These are phyloP conservation scores for Thymus mandschuricus DNA, from an alignment of 257 asterid species.

Conservation along the genomic window DNA sequence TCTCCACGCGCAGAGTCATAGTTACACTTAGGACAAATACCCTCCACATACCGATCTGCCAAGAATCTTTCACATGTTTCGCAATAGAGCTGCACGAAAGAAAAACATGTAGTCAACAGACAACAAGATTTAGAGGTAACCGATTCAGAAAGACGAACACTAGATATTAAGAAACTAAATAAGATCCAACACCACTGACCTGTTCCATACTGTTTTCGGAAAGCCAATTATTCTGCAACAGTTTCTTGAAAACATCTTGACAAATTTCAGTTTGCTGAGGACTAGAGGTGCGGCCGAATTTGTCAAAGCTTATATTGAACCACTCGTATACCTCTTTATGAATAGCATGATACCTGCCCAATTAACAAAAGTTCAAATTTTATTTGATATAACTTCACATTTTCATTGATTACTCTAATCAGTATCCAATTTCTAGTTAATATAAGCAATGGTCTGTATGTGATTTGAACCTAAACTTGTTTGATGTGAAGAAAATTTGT, in stretches of 20 bases:
- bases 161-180: background rate
- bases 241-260: slow-evolving; percentile 77
- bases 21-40: slow-evolving; percentile 81
- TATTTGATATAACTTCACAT: background rate
- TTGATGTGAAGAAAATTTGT: no score
- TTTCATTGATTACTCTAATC: background rate
- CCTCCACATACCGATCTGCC: slow-evolving; percentile 91
- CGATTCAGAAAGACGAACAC: no score
- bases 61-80: slow-evolving; percentile 71
- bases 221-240: slow-evolving; percentile 74
- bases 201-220: slow-evolving; percentile 81
- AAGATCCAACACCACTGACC: slow-evolving; percentile 43
- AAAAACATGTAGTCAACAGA: background rate
- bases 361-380: background rate
- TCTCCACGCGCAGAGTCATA: slow-evolving; percentile 94
- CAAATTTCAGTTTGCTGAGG: slow-evolving; percentile 89
- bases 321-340: slow-evolving; percentile 83
- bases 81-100: slow-evolving; percentile 66
- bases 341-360: slow-evolving; percentile 70
- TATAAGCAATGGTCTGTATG: background rate
- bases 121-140: slow-evolving; percentile 2
- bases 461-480: background rate
- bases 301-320: slow-evolving; percentile 86
- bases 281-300: slow-evolving; percentile 93
- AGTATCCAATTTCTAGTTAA: background rate